A percentile compares a stretch with the other conserved stretches of the same genome.
These are phyloP conservation scores for Suhomyces sp. DNA, from an alignment of 805 yeast species.

Conservation along the genomic window DNA sequence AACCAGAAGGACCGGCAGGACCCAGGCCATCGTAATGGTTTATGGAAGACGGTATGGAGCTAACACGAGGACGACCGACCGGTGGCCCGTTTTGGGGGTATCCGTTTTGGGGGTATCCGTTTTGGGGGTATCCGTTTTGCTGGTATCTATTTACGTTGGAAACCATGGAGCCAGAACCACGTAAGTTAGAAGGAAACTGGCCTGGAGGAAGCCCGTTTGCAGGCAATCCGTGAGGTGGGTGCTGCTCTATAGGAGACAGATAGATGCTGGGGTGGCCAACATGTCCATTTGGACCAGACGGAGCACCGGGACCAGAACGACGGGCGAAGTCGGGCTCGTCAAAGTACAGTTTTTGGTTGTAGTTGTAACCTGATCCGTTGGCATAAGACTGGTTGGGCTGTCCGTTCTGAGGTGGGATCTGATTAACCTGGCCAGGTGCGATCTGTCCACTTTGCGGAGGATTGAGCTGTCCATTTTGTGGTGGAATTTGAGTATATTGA, in stretches of 20 bases:
- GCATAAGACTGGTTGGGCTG: neutral
- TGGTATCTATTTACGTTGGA: conserved; percentile 12
- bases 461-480: neutral
- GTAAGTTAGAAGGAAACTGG: conserved; percentile 23
- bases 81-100: conserved; percentile 14
- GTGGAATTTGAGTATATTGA: neutral
- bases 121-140: conserved; percentile 12
- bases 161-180: conserved; percentile 18
- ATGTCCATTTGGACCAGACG: neutral
- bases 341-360: neutral
- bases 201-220: conserved; percentile 25
- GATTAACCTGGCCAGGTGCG: neutral
- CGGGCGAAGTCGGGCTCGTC: neutral
- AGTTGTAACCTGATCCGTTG: neutral
- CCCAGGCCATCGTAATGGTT: conserved; percentile 13
- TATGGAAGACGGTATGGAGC: conserved; percentile 13
- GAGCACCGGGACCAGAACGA: neutral
- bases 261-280: neutral
- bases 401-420: neutral
- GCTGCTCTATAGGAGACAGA: conserved; percentile 20
- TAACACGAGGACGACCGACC: conserved; percentile 8
- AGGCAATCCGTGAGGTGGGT: conserved; percentile 32
- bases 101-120: conserved; percentile 12
- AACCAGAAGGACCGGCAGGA: neutral
- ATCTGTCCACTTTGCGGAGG: neutral